These are phyloP conservation scores for Ogataea ganodermae DNA, from an alignment of 805 yeast species.

Conservation along the genomic window DNA sequence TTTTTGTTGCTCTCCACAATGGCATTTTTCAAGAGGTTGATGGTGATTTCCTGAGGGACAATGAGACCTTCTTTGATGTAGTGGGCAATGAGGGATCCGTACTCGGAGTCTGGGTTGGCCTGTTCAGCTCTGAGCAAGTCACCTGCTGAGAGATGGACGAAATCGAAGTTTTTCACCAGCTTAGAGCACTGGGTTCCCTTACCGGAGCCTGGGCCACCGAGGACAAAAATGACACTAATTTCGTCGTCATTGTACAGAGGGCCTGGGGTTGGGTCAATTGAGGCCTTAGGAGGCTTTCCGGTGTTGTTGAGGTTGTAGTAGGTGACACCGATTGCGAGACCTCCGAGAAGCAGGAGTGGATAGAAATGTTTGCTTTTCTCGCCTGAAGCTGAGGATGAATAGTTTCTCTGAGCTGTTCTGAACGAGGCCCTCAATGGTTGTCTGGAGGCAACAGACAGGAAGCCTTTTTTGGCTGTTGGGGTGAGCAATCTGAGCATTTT, in stretches of 20 bases:
- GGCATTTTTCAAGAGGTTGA: constrained; percentile 79
- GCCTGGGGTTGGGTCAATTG: constrained; percentile 33
- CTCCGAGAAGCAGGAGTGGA: constrained; percentile 32
- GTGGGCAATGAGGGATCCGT: constrained; percentile 81
- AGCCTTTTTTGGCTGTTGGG: constrained; percentile 1
- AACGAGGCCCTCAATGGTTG: no score
- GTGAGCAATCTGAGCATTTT: background rate
- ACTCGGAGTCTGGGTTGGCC: constrained; percentile 74
- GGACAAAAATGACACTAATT: constrained; percentile 80
- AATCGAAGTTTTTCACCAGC: constrained; percentile 76
- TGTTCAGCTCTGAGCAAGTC: constrained; percentile 94
- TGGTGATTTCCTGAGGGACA: constrained; percentile 92
- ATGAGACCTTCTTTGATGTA: constrained; percentile 85
- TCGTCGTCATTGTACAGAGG: constrained; percentile 56
- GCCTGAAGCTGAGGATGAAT: constrained; percentile 16
- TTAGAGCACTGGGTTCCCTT: constrained; percentile 95
- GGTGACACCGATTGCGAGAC: constrained; percentile 36
- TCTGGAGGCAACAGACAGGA: constrained; percentile 2
- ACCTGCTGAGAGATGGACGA: constrained; percentile 94
- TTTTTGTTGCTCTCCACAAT: constrained; percentile 53
- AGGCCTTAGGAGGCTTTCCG: constrained; percentile 35
- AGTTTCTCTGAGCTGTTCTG: constrained; percentile 6
- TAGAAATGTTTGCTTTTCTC: constrained; percentile 23
- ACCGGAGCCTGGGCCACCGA: constrained; percentile 98
- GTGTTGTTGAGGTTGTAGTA: constrained; percentile 32